A percentile compares a stretch with the other conserved stretches of the same genome.
Conservation (phyloP, 1,139 yeast genomes). For the Arxiozyma slooffiae region DNA sequence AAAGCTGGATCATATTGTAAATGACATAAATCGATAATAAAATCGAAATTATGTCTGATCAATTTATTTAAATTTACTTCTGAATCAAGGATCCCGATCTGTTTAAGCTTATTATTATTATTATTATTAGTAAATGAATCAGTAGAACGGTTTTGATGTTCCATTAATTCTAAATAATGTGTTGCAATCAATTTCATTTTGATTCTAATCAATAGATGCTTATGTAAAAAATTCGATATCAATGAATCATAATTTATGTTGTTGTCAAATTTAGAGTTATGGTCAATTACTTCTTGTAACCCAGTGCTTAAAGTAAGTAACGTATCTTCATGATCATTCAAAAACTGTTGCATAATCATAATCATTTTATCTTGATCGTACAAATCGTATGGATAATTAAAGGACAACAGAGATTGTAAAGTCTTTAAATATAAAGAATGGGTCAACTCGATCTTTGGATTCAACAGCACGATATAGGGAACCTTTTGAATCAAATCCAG, state of each 20-base stretch:
- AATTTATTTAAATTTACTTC: slow-evolving; percentile 53
- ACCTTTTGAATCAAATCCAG: slow-evolving; percentile 58
- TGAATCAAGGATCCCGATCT: slow-evolving; percentile 62
- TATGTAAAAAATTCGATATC: slow-evolving; percentile 56
- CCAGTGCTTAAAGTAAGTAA: slow-evolving; percentile 74
- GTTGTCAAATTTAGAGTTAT: slow-evolving; percentile 14
- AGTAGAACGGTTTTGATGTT: slow-evolving; percentile 20
- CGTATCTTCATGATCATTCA: slow-evolving; percentile 74
- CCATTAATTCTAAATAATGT: slow-evolving; percentile 59
- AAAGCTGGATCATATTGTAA: slow-evolving; percentile 59
- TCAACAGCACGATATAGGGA: slow-evolving; percentile 75
- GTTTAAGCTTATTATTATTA: not conserved
- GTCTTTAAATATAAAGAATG: slow-evolving; percentile 66
- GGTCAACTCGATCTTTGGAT: slow-evolving; percentile 81
- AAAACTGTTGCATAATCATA: slow-evolving; percentile 45
- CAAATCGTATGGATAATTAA: slow-evolving; percentile 37
- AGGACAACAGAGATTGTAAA: slow-evolving; percentile 49
- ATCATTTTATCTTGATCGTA: slow-evolving; percentile 48
- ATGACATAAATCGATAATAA: slow-evolving; percentile 72
- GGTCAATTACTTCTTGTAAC: slow-evolving; percentile 50
- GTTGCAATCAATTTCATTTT: slow-evolving; percentile 77
- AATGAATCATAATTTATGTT: slow-evolving; percentile 41
- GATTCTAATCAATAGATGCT: slow-evolving; percentile 75
- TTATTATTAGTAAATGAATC: too few species aligned
- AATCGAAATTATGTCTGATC: slow-evolving; percentile 52